A percentile compares a stretch with the other conserved stretches of the same genome.
Conservation (phyloP, 2,329 filamentous ascomycete genomes). For the Ploettnerulaceae sp. region DNA sequence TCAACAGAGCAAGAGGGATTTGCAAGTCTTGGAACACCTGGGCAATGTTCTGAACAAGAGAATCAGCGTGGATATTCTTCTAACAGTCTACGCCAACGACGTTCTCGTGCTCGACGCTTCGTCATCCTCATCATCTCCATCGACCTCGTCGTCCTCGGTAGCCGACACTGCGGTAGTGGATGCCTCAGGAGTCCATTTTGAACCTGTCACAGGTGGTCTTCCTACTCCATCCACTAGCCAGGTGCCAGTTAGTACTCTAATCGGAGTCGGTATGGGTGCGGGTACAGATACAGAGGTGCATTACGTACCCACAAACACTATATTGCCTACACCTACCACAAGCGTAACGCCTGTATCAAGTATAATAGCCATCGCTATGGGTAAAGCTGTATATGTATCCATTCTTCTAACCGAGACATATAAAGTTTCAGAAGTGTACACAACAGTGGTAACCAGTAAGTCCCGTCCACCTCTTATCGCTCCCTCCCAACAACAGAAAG, state of each 20-base stretch:
- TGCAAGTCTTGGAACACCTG: neutral
- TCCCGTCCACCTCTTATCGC: neutral
- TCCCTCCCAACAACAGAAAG: neutral
- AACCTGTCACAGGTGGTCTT: neutral
- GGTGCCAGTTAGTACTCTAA: neutral
- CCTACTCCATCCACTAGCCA: neutral
- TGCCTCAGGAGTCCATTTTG: conserved; percentile 1
- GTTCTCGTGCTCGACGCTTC: neutral
- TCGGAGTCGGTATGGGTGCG: neutral
- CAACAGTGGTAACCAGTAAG: neutral
- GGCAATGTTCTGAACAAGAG: neutral
- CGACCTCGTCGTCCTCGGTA: neutral
- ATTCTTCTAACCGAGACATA: neutral
- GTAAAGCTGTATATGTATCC: neutral
- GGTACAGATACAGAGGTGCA: neutral
- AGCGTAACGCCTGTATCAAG: neutral
- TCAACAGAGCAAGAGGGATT: neutral
- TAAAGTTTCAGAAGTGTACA: neutral
- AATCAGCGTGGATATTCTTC: neutral
- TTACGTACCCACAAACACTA: neutral
- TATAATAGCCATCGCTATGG: neutral
- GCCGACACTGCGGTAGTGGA: neutral
- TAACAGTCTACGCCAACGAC: conserved; percentile 2
- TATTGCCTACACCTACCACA: neutral
- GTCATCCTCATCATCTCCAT: neutral